Evolutionary conservation across 2,329 filamentous ascomycete species (phyloP).

Genomic region (Colletotrichum nymphaeae): DNA sequence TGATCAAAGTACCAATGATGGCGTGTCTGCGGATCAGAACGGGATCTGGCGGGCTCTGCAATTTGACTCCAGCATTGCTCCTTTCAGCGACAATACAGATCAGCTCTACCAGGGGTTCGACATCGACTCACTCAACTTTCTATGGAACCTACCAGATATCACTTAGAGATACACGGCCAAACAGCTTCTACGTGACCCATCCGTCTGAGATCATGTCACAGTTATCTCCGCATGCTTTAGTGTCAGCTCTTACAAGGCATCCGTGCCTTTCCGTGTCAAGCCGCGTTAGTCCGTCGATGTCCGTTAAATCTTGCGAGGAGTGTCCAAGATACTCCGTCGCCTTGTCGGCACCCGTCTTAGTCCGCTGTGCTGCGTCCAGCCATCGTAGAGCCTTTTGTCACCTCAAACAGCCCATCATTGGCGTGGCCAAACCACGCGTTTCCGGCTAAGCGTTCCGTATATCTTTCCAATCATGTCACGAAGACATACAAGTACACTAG

Average conservation of each 20-base stretch:
- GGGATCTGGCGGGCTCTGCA: background rate
- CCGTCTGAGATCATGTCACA: background rate
- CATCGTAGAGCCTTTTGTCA: background rate
- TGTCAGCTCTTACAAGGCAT: background rate
- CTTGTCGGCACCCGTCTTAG: background rate
- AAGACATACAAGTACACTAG: background rate
- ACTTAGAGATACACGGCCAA: constrained; percentile 38
- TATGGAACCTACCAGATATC: constrained; percentile 22
- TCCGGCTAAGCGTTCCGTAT: background rate
- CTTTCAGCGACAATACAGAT: background rate
- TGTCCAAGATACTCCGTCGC: background rate
- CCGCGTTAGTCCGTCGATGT: background rate
- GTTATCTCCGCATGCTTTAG: background rate
- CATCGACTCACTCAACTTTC: constrained; percentile 29
- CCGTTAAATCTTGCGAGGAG: background rate
- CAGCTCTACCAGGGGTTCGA: constrained; percentile 23
- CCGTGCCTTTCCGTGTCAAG: background rate
- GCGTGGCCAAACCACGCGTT: background rate
- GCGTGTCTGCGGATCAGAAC: background rate
- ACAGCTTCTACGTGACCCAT: background rate
- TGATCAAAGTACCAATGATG: background rate
- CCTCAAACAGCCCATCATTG: background rate
- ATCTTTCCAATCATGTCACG: background rate
- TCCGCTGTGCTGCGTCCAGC: background rate
- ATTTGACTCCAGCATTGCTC: background rate